Conservation (phyloP, 176 grass and related monocot species). For the Lolium rigidum region DNA sequence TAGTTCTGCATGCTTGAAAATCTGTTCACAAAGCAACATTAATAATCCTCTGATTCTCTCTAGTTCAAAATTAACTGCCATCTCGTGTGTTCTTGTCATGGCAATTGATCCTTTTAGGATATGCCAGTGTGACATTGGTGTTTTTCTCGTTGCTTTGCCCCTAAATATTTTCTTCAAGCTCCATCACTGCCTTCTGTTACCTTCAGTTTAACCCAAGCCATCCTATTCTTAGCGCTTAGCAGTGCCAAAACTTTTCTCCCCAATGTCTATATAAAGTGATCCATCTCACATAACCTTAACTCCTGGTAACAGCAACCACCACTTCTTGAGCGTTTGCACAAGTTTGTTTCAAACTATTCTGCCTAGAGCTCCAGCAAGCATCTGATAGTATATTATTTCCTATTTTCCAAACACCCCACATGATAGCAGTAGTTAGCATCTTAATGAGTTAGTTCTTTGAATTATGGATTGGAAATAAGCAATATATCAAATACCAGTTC, state of each 20-base stretch:
- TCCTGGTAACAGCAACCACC: background rate
- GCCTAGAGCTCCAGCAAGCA: background rate
- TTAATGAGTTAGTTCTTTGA: background rate
- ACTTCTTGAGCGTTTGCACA: background rate
- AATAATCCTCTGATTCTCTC: background rate
- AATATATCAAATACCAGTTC: background rate
- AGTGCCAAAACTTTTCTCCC: background rate
- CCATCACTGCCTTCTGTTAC: background rate
- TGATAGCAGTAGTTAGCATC: background rate
- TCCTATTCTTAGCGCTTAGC: background rate
- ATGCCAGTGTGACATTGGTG: background rate
- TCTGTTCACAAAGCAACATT: background rate
- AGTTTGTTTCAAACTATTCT: background rate
- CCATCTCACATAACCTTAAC: background rate
- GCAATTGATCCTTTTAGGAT: background rate
- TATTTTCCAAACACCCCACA: background rate
- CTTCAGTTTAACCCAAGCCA: background rate
- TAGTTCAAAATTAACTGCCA: background rate
- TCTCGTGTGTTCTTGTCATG: background rate
- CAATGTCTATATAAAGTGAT: background rate
- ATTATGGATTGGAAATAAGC: background rate
- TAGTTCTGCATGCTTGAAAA: background rate
- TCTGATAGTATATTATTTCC: background rate
- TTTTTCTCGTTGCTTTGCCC: background rate
- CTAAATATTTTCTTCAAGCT: background rate